Evolutionary conservation across 2,329 filamentous ascomycete genomes (phyloP).

Genomic region (Colletotrichum shisoi): DNA sequence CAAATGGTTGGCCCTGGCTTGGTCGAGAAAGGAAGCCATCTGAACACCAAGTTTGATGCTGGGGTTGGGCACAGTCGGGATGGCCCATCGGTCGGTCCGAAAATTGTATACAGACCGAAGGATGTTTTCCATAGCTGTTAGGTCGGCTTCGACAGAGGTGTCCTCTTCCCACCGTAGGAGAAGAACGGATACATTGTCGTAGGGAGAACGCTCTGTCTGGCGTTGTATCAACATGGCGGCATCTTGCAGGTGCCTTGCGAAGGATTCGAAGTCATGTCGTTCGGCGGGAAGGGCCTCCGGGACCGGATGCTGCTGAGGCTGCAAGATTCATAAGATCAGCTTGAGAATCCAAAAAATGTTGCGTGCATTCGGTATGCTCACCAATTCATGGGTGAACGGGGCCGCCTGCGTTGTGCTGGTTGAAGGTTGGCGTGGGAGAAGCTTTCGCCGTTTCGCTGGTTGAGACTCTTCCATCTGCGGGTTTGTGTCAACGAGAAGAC

Average conservation of each 20-base stretch:
- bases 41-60: conserved; percentile 68
- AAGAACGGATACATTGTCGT: conserved; percentile 67
- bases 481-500: conserved; percentile 25
- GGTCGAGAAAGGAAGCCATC: conserved; percentile 67
- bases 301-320: conserved; percentile 49
- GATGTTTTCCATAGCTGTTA: conserved; percentile 63
- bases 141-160: conserved; percentile 60
- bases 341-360: conserved; percentile 10
- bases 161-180: conserved; percentile 71
- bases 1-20: conserved; percentile 65
- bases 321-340: conserved; percentile 37
- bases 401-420: conserved; percentile 31
- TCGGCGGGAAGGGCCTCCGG: conserved; percentile 56
- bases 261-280: conserved; percentile 71
- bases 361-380: conserved; percentile 38
- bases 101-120: conserved; percentile 69
- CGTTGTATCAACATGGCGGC: conserved; percentile 72
- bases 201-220: conserved; percentile 66
- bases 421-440: conserved; percentile 36
- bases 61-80: conserved; percentile 66
- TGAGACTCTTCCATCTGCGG: conserved; percentile 41
- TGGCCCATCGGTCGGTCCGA: conserved; percentile 67
- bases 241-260: conserved; percentile 72
- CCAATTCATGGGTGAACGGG: conserved; percentile 36
- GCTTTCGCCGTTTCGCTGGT: conserved; percentile 39